phyloP scores from a whole-genome alignment of 495 filamentous ascomycete genomes.

The Tuber calosporum region DNA sequence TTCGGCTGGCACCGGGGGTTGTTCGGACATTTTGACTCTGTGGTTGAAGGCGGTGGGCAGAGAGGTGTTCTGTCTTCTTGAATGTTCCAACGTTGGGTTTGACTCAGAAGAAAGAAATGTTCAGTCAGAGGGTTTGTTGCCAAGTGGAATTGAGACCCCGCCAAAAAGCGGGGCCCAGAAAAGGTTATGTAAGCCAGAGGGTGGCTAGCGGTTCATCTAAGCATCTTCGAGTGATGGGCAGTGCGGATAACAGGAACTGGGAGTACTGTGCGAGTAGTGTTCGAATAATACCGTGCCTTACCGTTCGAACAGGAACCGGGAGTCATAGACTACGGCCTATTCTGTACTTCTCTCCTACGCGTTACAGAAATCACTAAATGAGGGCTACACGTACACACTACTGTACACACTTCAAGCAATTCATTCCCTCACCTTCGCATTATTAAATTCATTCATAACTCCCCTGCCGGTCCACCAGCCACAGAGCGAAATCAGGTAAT shows the following conservation, averaged over 20 bases:
- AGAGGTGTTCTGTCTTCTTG: background rate
- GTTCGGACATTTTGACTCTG: conserved; percentile 50
- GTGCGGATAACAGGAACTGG: background rate
- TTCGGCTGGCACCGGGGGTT: conserved; percentile 43
- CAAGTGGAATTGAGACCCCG: background rate
- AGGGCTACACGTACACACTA: no score
- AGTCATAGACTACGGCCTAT: background rate
- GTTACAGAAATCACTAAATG: background rate
- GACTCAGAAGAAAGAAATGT: conserved; percentile 1
- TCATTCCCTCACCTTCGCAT: background rate
- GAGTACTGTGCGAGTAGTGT: no score
- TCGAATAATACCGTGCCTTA: no score
- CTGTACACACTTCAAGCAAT: background rate
- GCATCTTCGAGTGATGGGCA: background rate
- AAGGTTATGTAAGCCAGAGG: background rate
- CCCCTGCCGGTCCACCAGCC: background rate
- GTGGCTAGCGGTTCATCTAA: background rate
- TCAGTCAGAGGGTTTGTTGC: background rate
- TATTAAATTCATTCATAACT: conserved; percentile 7
- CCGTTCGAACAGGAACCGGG: background rate
- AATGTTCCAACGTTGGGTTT: background rate
- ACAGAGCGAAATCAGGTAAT: conserved; percentile 1
- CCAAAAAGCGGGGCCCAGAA: conserved; percentile 21
- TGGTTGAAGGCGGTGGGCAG: background rate
- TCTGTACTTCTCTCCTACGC: background rate